Percentiles rank a stretch among this genome's conserved stretches.
phyloP scores from a whole-genome alignment of 768 basidiomycete species.

The Trametes maxima region DNA sequence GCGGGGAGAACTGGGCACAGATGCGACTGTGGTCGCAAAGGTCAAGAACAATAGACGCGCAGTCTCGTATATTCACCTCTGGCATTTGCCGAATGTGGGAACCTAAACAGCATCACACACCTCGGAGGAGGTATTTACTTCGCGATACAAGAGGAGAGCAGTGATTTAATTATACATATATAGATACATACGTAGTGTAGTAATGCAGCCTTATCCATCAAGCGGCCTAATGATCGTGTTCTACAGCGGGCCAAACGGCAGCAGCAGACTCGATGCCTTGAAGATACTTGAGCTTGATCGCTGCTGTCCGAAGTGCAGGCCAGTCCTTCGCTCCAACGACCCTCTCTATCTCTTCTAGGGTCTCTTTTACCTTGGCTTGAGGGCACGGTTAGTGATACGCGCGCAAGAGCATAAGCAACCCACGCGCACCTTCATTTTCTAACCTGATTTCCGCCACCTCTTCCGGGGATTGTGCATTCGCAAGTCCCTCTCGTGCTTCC shows the following conservation, averaged over 20 bases:
- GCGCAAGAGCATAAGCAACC: background rate
- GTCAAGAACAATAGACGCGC: slow-evolving; percentile 5
- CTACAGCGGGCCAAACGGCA: slow-evolving; percentile 34
- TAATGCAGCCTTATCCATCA: background rate
- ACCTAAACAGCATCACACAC: background rate
- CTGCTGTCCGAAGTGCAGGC: slow-evolving; percentile 54
- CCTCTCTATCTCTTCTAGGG: slow-evolving; percentile 48
- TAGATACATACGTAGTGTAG: background rate
- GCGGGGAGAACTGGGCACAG: background rate
- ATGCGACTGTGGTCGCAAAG: background rate
- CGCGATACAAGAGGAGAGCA: background rate
- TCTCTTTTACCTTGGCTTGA: slow-evolving; percentile 54
- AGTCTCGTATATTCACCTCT: background rate
- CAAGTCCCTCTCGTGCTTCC: slow-evolving; percentile 76
- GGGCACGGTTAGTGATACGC: background rate
- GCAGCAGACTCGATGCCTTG: slow-evolving; percentile 61
- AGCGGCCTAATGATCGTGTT: slow-evolving; percentile 29
- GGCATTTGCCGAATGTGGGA: background rate
- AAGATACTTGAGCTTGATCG: slow-evolving; percentile 76
- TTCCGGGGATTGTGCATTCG: slow-evolving; percentile 53
- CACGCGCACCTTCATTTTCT: slow-evolving; percentile 55
- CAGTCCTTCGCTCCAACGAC: slow-evolving; percentile 59
- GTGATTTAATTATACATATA: background rate
- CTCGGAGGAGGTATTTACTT: too few relatives aligned
- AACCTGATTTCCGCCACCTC: slow-evolving; percentile 54